Evolutionary conservation across 805 yeast species (phyloP).

Genomic region (Candida pseudoglaebosa): DNA sequence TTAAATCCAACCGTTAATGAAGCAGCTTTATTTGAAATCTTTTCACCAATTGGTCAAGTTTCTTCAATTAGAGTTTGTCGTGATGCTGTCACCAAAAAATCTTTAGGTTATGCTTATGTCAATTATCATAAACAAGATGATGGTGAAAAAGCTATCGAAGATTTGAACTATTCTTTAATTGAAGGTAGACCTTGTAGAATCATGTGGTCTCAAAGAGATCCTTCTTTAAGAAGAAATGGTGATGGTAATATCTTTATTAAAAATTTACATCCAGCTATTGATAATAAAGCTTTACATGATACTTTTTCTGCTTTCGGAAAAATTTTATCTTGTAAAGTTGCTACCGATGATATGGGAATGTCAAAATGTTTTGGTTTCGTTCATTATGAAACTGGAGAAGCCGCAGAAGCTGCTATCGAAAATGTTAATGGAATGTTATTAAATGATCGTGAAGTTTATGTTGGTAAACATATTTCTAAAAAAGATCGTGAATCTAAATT

Average conservation of each 20-base stretch:
- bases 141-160: conserved; percentile 92
- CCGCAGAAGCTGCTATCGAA: conserved; percentile 93
- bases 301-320: conserved; percentile 96
- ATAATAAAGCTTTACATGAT: conserved; percentile 97
- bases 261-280: conserved; percentile 97
- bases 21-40: conserved; percentile 90
- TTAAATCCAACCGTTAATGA: conserved; percentile 89
- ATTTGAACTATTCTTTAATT: conserved; percentile 88
- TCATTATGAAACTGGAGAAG: conserved; percentile 89
- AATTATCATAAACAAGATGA: conserved; percentile 87
- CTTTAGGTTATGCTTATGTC: conserved; percentile 97
- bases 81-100: conserved; percentile 94
- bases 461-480: conserved; percentile 89
- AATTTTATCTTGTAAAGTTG: conserved; percentile 95
- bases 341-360: conserved; percentile 85
- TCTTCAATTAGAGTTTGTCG: conserved; percentile 98
- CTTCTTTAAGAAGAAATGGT: conserved; percentile 90
- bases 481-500: conserved; percentile 92
- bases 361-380: conserved; percentile 97
- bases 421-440: conserved; percentile 97
- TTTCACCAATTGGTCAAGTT: conserved; percentile 92
- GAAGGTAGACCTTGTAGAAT: conserved; percentile 97
- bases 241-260: conserved; percentile 96
- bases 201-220: conserved; percentile 99
- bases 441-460: conserved; percentile 93